phyloP scores from a whole-genome alignment of 441 rosid species.

The Hura crepitans region DNA sequence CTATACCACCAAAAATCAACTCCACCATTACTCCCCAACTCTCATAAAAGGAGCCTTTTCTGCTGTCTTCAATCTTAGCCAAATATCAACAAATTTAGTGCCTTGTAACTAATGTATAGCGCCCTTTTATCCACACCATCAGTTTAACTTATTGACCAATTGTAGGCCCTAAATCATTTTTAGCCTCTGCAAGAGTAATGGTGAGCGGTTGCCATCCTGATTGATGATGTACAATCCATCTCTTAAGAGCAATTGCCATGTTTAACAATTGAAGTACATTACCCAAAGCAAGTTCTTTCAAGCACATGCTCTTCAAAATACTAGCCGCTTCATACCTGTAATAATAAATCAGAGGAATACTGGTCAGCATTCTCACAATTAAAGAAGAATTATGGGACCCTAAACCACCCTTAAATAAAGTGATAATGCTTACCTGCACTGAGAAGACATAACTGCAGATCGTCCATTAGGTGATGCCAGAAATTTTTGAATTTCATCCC shows the following conservation, averaged over 20 bases:
- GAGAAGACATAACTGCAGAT: constrained; percentile 36
- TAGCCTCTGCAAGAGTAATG: constrained; percentile 24
- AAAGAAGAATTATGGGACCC: background rate
- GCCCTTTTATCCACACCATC: background rate
- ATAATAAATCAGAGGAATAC: background rate
- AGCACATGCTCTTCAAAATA: constrained; percentile 37
- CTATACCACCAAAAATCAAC: background rate
- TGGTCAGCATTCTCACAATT: constrained; percentile 6
- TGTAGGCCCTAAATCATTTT: constrained; percentile 9
- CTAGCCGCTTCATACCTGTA: constrained; percentile 44
- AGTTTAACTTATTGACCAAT: background rate
- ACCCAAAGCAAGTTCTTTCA: constrained; percentile 39
- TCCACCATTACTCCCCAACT: background rate
- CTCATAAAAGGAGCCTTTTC: constrained; percentile 1
- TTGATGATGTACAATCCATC: constrained; percentile 37
- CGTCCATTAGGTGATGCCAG: constrained; percentile 33
- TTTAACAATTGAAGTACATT: constrained; percentile 36
- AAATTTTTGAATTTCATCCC: constrained; percentile 31
- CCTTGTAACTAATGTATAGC: background rate
- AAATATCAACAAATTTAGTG: background rate
- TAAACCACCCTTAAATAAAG: background rate
- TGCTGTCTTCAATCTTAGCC: background rate
- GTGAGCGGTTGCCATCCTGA: constrained; percentile 45
- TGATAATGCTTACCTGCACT: constrained; percentile 30
- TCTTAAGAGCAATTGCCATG: constrained; percentile 29